Conservation (phyloP, 306 rosid genomes). For the Inga oerstediana region DNA sequence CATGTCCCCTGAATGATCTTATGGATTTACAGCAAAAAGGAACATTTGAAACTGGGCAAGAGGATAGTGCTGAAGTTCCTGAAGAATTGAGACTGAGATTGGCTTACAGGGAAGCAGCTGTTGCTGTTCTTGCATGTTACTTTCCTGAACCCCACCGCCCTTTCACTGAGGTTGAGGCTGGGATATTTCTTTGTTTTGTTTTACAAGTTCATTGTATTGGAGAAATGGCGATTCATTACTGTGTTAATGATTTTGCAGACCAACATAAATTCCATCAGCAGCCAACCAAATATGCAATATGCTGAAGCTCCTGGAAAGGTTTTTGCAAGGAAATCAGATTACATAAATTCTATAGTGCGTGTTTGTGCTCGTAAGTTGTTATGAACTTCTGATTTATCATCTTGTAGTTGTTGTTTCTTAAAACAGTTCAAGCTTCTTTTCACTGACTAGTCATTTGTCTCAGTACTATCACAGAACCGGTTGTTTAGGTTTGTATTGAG, state of each 20-base stretch:
- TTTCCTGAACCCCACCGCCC: conserved; percentile 84
- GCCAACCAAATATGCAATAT: conserved; percentile 86
- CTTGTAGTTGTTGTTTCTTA: conserved; percentile 7
- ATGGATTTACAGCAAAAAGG: conserved; percentile 88
- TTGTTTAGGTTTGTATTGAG: background rate
- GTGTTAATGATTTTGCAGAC: conserved; percentile 66
- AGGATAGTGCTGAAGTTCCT: conserved; percentile 89
- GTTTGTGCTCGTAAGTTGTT: conserved; percentile 96
- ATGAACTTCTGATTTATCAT: conserved; percentile 19
- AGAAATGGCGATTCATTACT: conserved; percentile 32
- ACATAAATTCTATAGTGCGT: conserved; percentile 77
- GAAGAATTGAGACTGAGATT: conserved; percentile 85
- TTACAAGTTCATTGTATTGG: conserved; percentile 17
- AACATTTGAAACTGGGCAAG: conserved; percentile 98
- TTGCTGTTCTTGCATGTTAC: conserved; percentile 91
- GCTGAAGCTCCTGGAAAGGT: conserved; percentile 68
- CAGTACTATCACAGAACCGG: conserved; percentile 6
- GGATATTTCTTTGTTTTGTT: conserved; percentile 26
- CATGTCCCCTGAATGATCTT: conserved; percentile 33
- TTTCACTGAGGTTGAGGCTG: conserved; percentile 59
- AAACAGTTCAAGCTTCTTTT: conserved; percentile 24
- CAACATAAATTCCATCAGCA: conserved; percentile 76
- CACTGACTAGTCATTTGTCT: conserved; percentile 4
- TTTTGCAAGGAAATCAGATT: conserved; percentile 83
- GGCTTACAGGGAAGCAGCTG: conserved; percentile 98